phyloP scores from a whole-genome alignment of 805 yeast genomes.

The Clavispora vitiphila region DNA sequence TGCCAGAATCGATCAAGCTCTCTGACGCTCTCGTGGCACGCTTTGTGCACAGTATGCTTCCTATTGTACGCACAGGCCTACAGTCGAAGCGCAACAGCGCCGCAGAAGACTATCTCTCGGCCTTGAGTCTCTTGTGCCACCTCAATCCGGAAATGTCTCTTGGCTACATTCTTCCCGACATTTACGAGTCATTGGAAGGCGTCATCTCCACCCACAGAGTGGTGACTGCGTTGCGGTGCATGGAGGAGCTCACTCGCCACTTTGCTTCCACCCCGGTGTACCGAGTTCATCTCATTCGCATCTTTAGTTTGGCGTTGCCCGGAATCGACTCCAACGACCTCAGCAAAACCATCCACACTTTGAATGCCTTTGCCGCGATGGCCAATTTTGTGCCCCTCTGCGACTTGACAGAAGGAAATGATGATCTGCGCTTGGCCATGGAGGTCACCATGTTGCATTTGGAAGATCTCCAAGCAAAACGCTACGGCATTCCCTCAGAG shows the following conservation, averaged over 20 bases:
- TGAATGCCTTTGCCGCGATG: slow-evolving; percentile 64
- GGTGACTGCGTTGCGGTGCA: slow-evolving; percentile 61
- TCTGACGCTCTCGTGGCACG: slow-evolving; percentile 26
- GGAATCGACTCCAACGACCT: slow-evolving; percentile 90
- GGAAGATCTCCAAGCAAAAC: slow-evolving; percentile 43
- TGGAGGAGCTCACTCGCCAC: slow-evolving; percentile 61
- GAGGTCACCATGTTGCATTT: slow-evolving; percentile 67
- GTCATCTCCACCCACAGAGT: slow-evolving; percentile 78
- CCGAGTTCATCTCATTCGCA: slow-evolving; percentile 73
- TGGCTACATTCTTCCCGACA: slow-evolving; percentile 56
- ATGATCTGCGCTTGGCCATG: slow-evolving; percentile 30
- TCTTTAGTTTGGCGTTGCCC: slow-evolving; percentile 63
- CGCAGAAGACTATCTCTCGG: slow-evolving; percentile 52
- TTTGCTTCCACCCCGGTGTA: slow-evolving; percentile 60
- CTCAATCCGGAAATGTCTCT: slow-evolving; percentile 52
- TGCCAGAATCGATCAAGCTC: slow-evolving; percentile 31
- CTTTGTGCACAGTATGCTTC: slow-evolving; percentile 51
- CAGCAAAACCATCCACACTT: slow-evolving; percentile 60
- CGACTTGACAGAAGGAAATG: slow-evolving; percentile 47
- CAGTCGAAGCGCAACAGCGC: slow-evolving; percentile 64
- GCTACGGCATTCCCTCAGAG: slow-evolving; percentile 19
- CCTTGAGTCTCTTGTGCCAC: slow-evolving; percentile 60
- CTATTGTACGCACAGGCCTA: slow-evolving; percentile 61
- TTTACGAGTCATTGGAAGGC: slow-evolving; percentile 70
- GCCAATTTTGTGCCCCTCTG: slow-evolving; percentile 69